Conservation (phyloP, 306 rosid species). For the Vicia faba region DNA sequence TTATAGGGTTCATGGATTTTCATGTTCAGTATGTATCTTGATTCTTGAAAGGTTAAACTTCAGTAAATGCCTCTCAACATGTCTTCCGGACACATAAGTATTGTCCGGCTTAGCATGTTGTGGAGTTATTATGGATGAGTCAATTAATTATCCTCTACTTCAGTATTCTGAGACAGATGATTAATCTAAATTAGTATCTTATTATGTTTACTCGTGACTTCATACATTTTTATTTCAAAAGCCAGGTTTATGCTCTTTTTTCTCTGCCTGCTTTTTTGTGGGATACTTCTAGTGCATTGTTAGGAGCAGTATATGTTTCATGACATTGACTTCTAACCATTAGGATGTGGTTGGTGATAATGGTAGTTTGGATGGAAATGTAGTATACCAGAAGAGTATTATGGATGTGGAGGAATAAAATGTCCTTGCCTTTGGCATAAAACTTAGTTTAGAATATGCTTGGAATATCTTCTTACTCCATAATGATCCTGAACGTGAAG, state of each 20-base stretch:
- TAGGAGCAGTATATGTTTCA: slow-evolving; percentile 13
- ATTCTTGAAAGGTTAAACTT: slow-evolving; percentile 5
- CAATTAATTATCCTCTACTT: background rate
- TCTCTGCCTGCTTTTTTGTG: background rate
- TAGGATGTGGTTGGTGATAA: too few relatives aligned
- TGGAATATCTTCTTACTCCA: too few relatives aligned
- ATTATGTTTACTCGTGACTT: too few relatives aligned
- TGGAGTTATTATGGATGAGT: slow-evolving; percentile 14
- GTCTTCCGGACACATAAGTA: too few relatives aligned
- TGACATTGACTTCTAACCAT: slow-evolving; percentile 9
- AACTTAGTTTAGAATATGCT: too few relatives aligned
- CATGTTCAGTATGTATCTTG: slow-evolving; percentile 4
- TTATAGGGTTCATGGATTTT: slow-evolving; percentile 24
- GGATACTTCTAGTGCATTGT: background rate
- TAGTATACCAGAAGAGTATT: too few relatives aligned
- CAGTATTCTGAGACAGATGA: background rate
- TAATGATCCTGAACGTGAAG: too few relatives aligned
- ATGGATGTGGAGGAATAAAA: too few relatives aligned
- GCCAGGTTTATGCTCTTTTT: background rate
- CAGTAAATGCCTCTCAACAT: background rate
- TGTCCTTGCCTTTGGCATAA: too few relatives aligned
- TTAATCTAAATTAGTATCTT: too few relatives aligned
- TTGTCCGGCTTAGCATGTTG: background rate
- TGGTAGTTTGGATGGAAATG: too few relatives aligned
- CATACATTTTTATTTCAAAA: too few relatives aligned